Conservation (phyloP, 106 monocot species). For the Allium cepa region DNA sequence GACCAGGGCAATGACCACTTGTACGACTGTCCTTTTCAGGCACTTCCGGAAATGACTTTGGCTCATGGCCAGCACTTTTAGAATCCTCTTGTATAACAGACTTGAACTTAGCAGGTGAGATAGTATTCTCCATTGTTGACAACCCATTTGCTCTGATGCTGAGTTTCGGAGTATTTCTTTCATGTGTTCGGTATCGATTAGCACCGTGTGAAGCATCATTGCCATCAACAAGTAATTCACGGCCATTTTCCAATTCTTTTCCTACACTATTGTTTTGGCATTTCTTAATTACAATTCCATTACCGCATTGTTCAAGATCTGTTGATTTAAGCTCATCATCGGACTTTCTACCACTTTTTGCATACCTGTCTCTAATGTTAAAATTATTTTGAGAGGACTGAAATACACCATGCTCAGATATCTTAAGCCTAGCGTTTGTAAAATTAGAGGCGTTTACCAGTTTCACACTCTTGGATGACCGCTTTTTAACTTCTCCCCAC, state of each 20-base stretch:
- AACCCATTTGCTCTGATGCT: slow-evolving; percentile 56
- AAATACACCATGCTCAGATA: slow-evolving; percentile 12
- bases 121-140: slow-evolving; percentile 17
- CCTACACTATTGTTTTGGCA: slow-evolving; percentile 1
- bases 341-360: slow-evolving; percentile 5
- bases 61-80: slow-evolving; percentile 27
- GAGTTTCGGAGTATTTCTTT: slow-evolving; percentile 30
- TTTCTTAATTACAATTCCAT: slow-evolving; percentile 18
- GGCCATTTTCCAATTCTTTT: background rate
- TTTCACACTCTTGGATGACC: slow-evolving; percentile 73
- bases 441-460: slow-evolving; percentile 6
- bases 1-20: slow-evolving; percentile 26
- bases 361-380: slow-evolving; percentile 4
- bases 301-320: slow-evolving; percentile 13
- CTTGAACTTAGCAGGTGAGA: slow-evolving; percentile 24
- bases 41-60: slow-evolving; percentile 6
- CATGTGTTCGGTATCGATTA: slow-evolving; percentile 10
- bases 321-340: background rate
- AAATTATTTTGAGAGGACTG: slow-evolving; percentile 15
- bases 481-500: slow-evolving; percentile 93
- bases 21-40: slow-evolving; percentile 32
- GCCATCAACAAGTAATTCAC: slow-evolving; percentile 5
- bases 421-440: background rate
- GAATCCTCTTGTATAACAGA: slow-evolving; percentile 25
- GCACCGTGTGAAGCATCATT: slow-evolving; percentile 5